Evolutionary conservation across 768 basidiomycete genomes (phyloP).

Genomic region (Sarcodon sp.): DNA sequence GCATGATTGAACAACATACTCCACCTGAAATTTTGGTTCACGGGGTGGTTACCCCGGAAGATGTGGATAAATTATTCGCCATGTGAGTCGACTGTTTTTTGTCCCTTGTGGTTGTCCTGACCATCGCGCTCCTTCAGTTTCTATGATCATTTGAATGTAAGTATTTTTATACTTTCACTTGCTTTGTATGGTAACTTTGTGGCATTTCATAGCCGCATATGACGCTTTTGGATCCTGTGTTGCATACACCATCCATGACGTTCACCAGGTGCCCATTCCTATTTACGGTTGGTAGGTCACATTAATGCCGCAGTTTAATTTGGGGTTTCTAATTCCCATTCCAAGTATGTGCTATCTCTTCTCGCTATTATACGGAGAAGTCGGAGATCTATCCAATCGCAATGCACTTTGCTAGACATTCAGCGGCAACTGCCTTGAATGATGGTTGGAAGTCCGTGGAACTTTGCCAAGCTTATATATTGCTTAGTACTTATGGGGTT

Average conservation of each 20-base stretch:
- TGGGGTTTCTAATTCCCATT: neutral
- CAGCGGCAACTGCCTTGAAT: constrained; percentile 69
- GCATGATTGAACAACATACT: constrained; percentile 64
- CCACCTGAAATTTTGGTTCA: constrained; percentile 77
- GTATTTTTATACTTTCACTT: constrained; percentile 9
- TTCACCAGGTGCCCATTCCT: constrained; percentile 83
- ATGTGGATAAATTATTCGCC: constrained; percentile 75
- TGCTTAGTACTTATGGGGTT: constrained; percentile 74
- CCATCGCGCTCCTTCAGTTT: constrained; percentile 30
- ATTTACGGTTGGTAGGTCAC: constrained; percentile 67
- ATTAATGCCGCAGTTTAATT: neutral
- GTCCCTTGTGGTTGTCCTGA: neutral
- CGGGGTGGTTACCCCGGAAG: constrained; percentile 62
- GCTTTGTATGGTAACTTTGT: constrained; percentile 26
- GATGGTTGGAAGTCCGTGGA: constrained; percentile 55
- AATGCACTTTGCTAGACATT: constrained; percentile 81
- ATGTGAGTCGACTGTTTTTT: constrained; percentile 37
- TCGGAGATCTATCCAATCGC: constrained; percentile 80
- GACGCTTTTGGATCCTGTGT: constrained; percentile 64
- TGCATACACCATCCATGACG: constrained; percentile 71
- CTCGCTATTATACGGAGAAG: constrained; percentile 71
- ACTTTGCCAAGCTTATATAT: constrained; percentile 81
- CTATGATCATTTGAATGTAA: constrained; percentile 56
- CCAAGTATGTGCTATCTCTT: constrained; percentile 76
- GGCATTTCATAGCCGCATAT: constrained; percentile 65